Percentiles rank a stretch among this genome's conserved stretches.
These are phyloP conservation scores for Pleurotus giganteus DNA, from an alignment of 768 basidiomycete genomes.

Conservation along the genomic window DNA sequence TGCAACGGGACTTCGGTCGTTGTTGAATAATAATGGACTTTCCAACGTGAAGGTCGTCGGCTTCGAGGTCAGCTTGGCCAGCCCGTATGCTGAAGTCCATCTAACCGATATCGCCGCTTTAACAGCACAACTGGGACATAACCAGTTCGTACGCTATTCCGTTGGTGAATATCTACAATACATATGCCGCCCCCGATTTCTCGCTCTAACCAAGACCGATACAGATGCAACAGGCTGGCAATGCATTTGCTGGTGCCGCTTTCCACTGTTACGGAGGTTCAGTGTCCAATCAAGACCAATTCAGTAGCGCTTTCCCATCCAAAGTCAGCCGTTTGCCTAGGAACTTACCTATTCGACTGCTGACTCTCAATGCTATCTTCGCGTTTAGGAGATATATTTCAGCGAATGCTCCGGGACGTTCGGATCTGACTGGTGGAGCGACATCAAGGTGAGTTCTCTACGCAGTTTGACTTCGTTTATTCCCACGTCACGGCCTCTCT, in stretches of 20 bases:
- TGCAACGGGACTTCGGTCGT: conserved; percentile 48
- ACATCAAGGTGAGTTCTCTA: conserved; percentile 59
- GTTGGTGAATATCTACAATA: conserved; percentile 17
- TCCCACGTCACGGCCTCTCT: neutral
- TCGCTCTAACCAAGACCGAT: no score
- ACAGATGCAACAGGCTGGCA: conserved; percentile 51
- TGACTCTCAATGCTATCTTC: no score
- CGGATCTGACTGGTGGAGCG: conserved; percentile 76
- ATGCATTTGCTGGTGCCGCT: conserved; percentile 59
- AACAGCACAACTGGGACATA: conserved; percentile 73
- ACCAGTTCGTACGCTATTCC: conserved; percentile 62
- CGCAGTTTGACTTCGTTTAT: neutral
- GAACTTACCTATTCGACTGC: no score
- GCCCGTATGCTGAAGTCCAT: neutral
- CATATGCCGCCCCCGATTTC: neutral
- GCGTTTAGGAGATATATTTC: conserved; percentile 1
- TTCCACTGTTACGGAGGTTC: conserved; percentile 68
- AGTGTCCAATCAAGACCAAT: conserved; percentile 51
- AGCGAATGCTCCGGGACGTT: conserved; percentile 66
- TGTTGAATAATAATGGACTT: conserved; percentile 65
- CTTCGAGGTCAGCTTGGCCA: conserved; percentile 22
- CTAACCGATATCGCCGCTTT: neutral
- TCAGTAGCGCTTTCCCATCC: conserved; percentile 51
- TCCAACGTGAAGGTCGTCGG: conserved; percentile 63
- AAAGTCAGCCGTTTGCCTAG: conserved; percentile 38